Evolutionary conservation across 2,329 filamentous ascomycete species (phyloP), one percentile per base, ranked within the genome.

Genomic region (Plenodomus tracheiphilus): DNA sequence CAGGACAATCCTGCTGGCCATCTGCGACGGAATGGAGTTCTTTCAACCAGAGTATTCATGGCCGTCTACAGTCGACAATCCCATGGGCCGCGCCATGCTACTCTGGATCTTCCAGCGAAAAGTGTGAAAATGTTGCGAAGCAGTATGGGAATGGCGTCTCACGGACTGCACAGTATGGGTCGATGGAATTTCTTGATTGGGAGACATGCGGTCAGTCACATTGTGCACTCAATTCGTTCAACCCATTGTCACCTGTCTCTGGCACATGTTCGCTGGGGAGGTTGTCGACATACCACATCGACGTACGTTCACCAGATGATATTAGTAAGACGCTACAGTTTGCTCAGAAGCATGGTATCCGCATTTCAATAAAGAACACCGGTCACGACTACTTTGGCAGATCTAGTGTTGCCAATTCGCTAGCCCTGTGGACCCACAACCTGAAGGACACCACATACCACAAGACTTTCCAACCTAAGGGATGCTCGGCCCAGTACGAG

Each of bases 371-470:
- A 43, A 69, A 70, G 43, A 72, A 71, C 28, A 71, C 68, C 1
- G 69, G 70, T 2, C 70, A 72, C 40, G 69, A 72, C 42, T 73
- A 71, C 43, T 70, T 70, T 39, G 68, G 67, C 7, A 48, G 68
- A 37, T 69, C 65, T 20, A 70, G 61, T 37, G 54, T 62, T 0
- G 62, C 68, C 7, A 70, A 70, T 28, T 70, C 67, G 4, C 52
- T 71, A 8, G 65, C 65, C 1, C 63, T 71, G 30, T 71, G 67
- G 68, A 71, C 67, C 15, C 62, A 68, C 39, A 64, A 69, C 20
- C 62, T 71, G 66, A 71, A 72, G 36, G 49, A 65, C 6, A 49
- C 43, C 2, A 53, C 55, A 17, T 68, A 62, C 38, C 61, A 70
- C 46, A 57, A 62, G 32, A 56, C 25, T 0, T 69, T 69, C 25